Evolutionary conservation across 2,329 filamentous ascomycete genomes (phyloP).

Genomic region (Pyrenochaeta sp.): DNA sequence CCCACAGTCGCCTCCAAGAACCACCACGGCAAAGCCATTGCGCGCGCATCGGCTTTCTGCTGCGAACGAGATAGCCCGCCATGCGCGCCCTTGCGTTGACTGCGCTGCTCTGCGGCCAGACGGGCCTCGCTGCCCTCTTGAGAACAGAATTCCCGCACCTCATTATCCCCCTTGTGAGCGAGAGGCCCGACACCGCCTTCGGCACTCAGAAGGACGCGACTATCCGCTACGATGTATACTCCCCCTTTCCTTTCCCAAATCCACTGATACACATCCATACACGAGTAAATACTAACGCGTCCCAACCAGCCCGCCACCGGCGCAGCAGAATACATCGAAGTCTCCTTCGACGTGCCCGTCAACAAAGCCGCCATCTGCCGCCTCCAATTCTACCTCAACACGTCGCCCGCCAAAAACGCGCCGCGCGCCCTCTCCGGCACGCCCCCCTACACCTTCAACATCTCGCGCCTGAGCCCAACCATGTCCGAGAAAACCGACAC

Average conservation of each 20-base stretch:
- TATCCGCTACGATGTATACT: slow-evolving; percentile 26
- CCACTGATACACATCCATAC: slow-evolving; percentile 9
- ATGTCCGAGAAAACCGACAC: slow-evolving; percentile 38
- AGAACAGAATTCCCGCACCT: slow-evolving; percentile 39
- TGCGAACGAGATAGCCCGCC: background rate
- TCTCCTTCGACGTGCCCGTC: slow-evolving; percentile 41
- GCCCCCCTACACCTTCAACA: slow-evolving; percentile 32
- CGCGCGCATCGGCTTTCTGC: background rate
- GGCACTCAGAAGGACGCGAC: slow-evolving; percentile 31
- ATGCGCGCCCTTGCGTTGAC: slow-evolving; percentile 34
- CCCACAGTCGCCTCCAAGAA: no score
- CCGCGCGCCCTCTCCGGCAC: slow-evolving; percentile 28
- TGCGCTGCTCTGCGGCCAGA: slow-evolving; percentile 22
- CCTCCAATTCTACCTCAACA: slow-evolving; percentile 36
- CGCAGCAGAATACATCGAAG: slow-evolving; percentile 26
- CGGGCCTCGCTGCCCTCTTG: slow-evolving; percentile 18
- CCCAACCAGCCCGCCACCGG: slow-evolving; percentile 17
- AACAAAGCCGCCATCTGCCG: slow-evolving; percentile 31
- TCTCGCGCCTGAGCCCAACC: slow-evolving; percentile 25
- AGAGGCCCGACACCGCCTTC: slow-evolving; percentile 24
- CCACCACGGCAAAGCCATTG: background rate
- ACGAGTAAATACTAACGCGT: no score
- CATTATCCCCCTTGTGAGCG: slow-evolving; percentile 40
- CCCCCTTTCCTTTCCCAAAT: no score
- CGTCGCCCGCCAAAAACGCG: slow-evolving; percentile 18